phyloP scores from a whole-genome alignment of 2,329 filamentous ascomycete genomes.

The Fusarium sp. region DNA sequence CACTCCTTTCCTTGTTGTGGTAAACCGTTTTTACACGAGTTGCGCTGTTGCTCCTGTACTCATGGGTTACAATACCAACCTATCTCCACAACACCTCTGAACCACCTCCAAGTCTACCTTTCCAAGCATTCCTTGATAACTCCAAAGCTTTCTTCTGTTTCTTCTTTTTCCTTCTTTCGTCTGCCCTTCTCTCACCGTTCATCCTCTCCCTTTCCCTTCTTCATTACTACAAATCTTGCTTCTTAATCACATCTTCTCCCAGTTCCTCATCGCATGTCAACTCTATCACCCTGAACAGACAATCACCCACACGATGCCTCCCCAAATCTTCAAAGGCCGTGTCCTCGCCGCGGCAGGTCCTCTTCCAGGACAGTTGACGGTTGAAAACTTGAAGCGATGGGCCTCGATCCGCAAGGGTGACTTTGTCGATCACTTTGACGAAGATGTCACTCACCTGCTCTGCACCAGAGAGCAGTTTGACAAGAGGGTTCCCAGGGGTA shows the following conservation, averaged over 20 bases:
- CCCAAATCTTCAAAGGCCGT: slow-evolving; percentile 63
- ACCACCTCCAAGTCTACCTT: neutral
- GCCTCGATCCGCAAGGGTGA: slow-evolving; percentile 70
- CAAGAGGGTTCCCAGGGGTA: slow-evolving; percentile 53
- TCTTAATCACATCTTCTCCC: neutral
- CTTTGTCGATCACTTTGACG: slow-evolving; percentile 63
- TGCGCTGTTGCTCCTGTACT: neutral
- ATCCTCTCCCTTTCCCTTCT: neutral
- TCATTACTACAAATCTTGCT: neutral
- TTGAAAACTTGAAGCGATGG: slow-evolving; percentile 74
- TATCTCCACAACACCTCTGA: slow-evolving; percentile 6
- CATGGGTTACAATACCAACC: slow-evolving; percentile 13
- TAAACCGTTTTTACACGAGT: neutral
- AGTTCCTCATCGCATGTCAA: neutral
- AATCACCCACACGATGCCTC: slow-evolving; percentile 42
- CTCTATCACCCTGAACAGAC: neutral
- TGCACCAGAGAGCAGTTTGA: slow-evolving; percentile 72
- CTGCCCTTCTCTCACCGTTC: neutral
- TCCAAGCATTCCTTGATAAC: neutral
- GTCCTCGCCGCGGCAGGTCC: slow-evolving; percentile 70
- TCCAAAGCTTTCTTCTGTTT: neutral
- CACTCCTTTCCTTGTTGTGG: neutral
- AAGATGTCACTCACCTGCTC: slow-evolving; percentile 78
- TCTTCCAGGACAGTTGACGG: slow-evolving; percentile 61
- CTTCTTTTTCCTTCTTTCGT: neutral